These are phyloP conservation scores for Blastocystis sp. DNA, from an alignment of 352 stramenopile genomes.

Conservation along the genomic window DNA sequence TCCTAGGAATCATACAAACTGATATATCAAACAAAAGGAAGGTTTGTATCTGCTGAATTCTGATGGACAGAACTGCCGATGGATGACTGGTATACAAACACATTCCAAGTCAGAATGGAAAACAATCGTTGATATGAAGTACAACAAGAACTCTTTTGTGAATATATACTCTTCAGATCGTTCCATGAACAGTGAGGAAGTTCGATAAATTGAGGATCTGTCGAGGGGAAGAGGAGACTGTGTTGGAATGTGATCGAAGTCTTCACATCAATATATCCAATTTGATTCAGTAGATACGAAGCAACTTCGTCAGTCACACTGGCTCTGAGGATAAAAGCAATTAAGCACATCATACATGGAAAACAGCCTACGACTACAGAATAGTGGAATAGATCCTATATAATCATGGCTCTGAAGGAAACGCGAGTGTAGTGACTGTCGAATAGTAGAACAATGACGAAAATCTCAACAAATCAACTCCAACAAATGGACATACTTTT, in stretches of 20 bases:
- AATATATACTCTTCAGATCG: neutral
- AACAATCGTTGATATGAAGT: neutral
- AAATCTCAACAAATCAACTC: constrained; percentile 24
- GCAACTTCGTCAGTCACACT: neutral
- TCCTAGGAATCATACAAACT: neutral
- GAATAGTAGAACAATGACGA: neutral
- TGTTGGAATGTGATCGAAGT: neutral
- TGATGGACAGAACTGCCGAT: neutral
- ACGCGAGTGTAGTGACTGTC: neutral
- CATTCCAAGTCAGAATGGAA: constrained; percentile 4
- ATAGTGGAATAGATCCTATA: neutral
- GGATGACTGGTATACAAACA: neutral
- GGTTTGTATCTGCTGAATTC: neutral
- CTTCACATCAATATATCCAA: neutral
- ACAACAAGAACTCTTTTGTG: neutral
- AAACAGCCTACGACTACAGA: neutral
- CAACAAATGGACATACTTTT: neutral
- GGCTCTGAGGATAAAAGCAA: neutral
- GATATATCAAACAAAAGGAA: neutral
- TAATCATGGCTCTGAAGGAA: neutral
- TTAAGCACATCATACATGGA: neutral
- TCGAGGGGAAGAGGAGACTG: neutral
- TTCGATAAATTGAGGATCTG: neutral
- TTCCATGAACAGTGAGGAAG: neutral
- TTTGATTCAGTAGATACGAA: neutral